phyloP scores from a whole-genome alignment of 495 filamentous ascomycete species.

The Penicillium subrubescens region DNA sequence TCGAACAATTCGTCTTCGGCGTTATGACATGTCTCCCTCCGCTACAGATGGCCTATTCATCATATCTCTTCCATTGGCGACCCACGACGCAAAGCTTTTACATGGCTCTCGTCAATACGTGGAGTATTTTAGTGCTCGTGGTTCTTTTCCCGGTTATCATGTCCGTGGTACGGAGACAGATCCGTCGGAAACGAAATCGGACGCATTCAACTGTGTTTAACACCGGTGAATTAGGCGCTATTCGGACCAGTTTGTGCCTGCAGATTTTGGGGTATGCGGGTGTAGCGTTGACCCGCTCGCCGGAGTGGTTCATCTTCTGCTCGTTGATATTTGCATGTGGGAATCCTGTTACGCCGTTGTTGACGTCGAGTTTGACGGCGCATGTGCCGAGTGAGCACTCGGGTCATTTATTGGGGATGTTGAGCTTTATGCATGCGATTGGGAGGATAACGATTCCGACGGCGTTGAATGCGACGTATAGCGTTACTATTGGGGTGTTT shows the following conservation, averaged over 20 bases:
- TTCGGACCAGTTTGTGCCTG: not conserved
- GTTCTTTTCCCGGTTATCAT: slow-evolving; percentile 4
- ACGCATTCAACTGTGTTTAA: slow-evolving; percentile 1
- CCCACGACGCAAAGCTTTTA: slow-evolving; percentile 7
- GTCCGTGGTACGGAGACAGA: not conserved
- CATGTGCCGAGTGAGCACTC: slow-evolving; percentile 6
- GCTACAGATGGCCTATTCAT: slow-evolving; percentile 7
- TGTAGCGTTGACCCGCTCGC: not conserved
- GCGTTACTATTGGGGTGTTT: slow-evolving; percentile 3
- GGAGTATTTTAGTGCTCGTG: slow-evolving; percentile 14
- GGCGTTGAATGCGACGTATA: slow-evolving; percentile 10
- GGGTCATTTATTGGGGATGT: slow-evolving; percentile 7
- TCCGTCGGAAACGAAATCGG: not conserved
- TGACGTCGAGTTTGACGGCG: slow-evolving; percentile 11
- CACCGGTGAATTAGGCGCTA: slow-evolving; percentile 7
- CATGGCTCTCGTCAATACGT: slow-evolving; percentile 2
- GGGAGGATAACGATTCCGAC: slow-evolving; percentile 5
- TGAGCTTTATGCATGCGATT: slow-evolving; percentile 17
- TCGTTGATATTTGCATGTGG: slow-evolving; percentile 10
- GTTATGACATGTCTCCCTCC: not conserved
- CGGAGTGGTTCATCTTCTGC: not conserved
- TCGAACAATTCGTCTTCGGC: slow-evolving; percentile 4
- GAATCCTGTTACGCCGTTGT: slow-evolving; percentile 6
- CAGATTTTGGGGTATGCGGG: slow-evolving; percentile 6
- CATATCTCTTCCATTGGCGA: slow-evolving; percentile 11